phyloP scores from a whole-genome alignment of 208 protist genomes.

The Sergeia podlipaevii region DNA sequence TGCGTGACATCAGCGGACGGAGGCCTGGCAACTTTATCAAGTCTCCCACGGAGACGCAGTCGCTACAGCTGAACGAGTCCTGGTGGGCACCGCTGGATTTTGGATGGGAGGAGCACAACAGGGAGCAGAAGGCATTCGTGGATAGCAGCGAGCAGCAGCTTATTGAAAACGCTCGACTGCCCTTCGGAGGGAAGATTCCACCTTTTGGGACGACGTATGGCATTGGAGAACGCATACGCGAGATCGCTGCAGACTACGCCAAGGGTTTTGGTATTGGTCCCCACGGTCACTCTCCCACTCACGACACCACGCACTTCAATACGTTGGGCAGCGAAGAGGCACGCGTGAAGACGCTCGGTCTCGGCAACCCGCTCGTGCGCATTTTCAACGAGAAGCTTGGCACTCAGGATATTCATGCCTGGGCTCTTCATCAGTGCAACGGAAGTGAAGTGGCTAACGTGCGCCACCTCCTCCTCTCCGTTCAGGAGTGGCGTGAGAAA shows the following conservation, averaged over 20 bases:
- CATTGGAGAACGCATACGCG: slow-evolving; percentile 85
- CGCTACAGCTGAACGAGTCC: slow-evolving; percentile 72
- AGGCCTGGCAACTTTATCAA: slow-evolving; percentile 89
- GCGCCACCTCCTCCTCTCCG: slow-evolving; percentile 60
- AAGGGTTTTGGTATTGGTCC: slow-evolving; percentile 86
- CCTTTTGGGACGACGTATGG: slow-evolving; percentile 80
- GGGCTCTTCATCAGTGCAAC: slow-evolving; percentile 56
- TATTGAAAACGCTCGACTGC: slow-evolving; percentile 53
- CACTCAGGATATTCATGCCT: slow-evolving; percentile 49
- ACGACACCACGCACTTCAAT: slow-evolving; percentile 59
- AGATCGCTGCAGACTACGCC: slow-evolving; percentile 67
- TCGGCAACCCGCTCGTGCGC: slow-evolving; percentile 61
- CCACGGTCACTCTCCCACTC: slow-evolving; percentile 66
- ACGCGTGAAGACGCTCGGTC: slow-evolving; percentile 49
- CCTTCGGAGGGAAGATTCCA: slow-evolving; percentile 74
- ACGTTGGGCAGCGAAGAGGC: slow-evolving; percentile 51
- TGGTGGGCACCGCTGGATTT: slow-evolving; percentile 79
- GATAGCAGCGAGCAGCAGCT: slow-evolving; percentile 68
- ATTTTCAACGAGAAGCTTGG: slow-evolving; percentile 83
- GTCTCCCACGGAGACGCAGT: slow-evolving; percentile 49
- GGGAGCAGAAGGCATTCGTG: slow-evolving; percentile 53
- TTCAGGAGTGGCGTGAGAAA: slow-evolving; percentile 76
- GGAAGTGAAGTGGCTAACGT: slow-evolving; percentile 47
- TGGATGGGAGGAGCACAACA: slow-evolving; percentile 85
- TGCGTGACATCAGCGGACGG: slow-evolving; percentile 87